Conservation (phyloP, 2,329 filamentous ascomycete genomes). For the Colletotrichum sp. region DNA sequence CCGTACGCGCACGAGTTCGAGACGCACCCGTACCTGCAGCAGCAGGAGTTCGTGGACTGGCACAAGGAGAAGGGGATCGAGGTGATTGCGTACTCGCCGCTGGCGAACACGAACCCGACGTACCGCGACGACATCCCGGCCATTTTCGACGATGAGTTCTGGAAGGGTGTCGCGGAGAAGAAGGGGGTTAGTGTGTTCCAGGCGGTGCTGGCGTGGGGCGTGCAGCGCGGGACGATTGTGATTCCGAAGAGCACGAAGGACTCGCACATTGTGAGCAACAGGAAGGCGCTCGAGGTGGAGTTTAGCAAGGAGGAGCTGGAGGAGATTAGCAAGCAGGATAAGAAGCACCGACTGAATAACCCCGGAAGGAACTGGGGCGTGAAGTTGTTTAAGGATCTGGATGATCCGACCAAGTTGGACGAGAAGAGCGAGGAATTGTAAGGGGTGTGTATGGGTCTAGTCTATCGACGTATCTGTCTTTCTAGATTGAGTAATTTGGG, state of each 20-base stretch:
- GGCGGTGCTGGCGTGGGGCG: slow-evolving; percentile 37
- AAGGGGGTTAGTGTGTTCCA: slow-evolving; percentile 36
- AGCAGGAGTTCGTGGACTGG: slow-evolving; percentile 29
- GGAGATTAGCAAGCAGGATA: slow-evolving; percentile 28
- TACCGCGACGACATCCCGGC: slow-evolving; percentile 33
- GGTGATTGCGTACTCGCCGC: slow-evolving; percentile 37
- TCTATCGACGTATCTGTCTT: neutral
- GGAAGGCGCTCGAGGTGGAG: slow-evolving; percentile 44
- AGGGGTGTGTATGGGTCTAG: neutral
- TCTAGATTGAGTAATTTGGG: neutral
- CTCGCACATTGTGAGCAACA: slow-evolving; percentile 46
- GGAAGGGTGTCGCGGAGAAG: slow-evolving; percentile 28
- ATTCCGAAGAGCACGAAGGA: slow-evolving; percentile 41
- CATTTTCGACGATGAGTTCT: slow-evolving; percentile 5
- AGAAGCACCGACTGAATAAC: slow-evolving; percentile 39
- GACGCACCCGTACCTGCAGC: slow-evolving; percentile 66
- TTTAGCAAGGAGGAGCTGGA: slow-evolving; percentile 42
- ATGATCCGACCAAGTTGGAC: slow-evolving; percentile 33
- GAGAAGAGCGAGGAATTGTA: slow-evolving; percentile 8
- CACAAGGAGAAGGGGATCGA: slow-evolving; percentile 36
- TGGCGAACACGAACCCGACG: slow-evolving; percentile 38
- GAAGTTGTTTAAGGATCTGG: slow-evolving; percentile 42
- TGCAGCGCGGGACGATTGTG: slow-evolving; percentile 34
- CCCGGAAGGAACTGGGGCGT: slow-evolving; percentile 43
- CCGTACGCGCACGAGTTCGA: slow-evolving; percentile 30